These are phyloP conservation scores for Chimonanthus praecox DNA, from an alignment of 164 flowering plant genomes.

Conservation along the genomic window DNA sequence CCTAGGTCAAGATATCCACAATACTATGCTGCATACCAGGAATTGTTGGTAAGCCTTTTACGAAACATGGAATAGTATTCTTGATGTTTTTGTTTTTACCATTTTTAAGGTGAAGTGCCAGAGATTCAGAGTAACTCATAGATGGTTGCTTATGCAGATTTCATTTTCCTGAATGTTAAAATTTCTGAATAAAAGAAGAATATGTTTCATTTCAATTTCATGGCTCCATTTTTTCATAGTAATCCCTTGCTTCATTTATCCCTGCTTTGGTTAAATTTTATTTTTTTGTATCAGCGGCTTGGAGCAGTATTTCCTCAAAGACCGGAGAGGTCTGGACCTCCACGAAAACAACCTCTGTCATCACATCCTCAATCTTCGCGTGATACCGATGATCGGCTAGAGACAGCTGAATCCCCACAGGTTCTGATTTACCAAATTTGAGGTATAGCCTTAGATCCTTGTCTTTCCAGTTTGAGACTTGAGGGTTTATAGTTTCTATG, in stretches of 20 bases:
- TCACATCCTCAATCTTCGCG: conserved; percentile 63
- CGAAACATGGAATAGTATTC: background rate
- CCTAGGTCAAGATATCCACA: conserved; percentile 97
- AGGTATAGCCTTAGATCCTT: conserved; percentile 39
- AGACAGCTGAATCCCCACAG: conserved; percentile 62
- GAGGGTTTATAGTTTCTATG: background rate
- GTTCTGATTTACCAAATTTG: conserved; percentile 74
- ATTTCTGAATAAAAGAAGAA: background rate
- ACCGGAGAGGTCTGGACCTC: conserved; percentile 73
- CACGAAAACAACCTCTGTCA: conserved; percentile 78
- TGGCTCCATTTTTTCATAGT: background rate
- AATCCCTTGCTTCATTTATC: background rate
- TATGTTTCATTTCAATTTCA: background rate
- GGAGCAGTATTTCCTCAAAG: conserved; percentile 97
- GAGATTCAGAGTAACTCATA: background rate
- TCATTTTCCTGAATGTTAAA: background rate
- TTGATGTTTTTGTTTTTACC: background rate
- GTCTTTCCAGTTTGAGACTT: background rate
- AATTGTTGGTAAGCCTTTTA: conserved; percentile 64
- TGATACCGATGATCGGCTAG: conserved; percentile 42
- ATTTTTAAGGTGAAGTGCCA: background rate
- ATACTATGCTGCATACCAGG: conserved; percentile 85
- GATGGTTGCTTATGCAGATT: background rate
- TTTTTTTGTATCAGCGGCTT: conserved; percentile 55
- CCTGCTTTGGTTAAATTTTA: background rate